A percentile compares a stretch with the other conserved stretches of the same genome.
Evolutionary conservation across 495 filamentous ascomycete genomes (phyloP).

Genomic region (Sordaria brevicollis): DNA sequence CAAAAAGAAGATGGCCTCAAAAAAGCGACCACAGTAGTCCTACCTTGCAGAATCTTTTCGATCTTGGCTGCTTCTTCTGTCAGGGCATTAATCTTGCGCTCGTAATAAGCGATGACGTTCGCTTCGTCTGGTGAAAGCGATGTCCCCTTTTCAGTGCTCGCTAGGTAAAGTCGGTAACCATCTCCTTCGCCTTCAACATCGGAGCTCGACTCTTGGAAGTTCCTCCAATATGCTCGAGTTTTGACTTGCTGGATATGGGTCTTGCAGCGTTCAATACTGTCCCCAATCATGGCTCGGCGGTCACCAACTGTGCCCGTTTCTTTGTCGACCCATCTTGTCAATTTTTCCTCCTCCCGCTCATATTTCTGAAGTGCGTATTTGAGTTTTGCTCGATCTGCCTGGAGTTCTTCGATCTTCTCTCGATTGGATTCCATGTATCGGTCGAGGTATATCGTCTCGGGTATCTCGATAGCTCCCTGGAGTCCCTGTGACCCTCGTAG

Average conservation of each 20-base stretch:
- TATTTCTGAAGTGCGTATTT: constrained; percentile 15
- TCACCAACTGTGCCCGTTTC: constrained; percentile 24
- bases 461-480: constrained; percentile 49
- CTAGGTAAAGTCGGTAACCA: constrained; percentile 44
- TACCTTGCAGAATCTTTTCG: constrained; percentile 11
- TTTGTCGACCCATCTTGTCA: constrained; percentile 12
- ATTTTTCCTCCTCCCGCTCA: constrained; percentile 8
- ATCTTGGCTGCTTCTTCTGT: constrained; percentile 9
- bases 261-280: constrained; percentile 11
- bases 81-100: constrained; percentile 8
- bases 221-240: constrained; percentile 15
- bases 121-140: constrained; percentile 28
- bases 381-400: constrained; percentile 24
- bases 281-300: constrained; percentile 18
- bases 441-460: constrained; percentile 65
- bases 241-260: constrained; percentile 11
- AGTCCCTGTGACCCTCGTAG: constrained; percentile 33
- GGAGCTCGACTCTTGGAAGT: constrained; percentile 39
- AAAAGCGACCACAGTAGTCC: not conserved
- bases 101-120: constrained; percentile 6
- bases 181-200: constrained; percentile 31
- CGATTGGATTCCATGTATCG: constrained; percentile 57
- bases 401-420: constrained; percentile 35
- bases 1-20: not conserved
- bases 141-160: constrained; percentile 23